Evolutionary conservation across 2,329 filamentous ascomycete species (phyloP).

Genomic region (Epichloe elymi): DNA sequence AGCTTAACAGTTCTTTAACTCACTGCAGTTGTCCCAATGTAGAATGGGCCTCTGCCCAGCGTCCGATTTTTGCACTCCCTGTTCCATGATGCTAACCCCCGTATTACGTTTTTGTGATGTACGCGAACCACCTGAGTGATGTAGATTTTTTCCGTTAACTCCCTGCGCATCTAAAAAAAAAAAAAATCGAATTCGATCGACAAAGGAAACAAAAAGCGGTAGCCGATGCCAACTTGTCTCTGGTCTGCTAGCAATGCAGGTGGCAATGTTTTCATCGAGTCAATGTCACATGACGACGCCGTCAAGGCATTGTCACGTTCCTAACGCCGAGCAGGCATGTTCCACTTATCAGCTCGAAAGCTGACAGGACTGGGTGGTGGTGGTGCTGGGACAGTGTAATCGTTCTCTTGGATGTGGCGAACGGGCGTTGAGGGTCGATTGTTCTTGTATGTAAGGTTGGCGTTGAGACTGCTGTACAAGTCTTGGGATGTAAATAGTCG

Average conservation of each 20-base stretch:
- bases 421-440: constrained; percentile 31
- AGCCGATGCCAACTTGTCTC: neutral
- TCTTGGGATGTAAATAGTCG: constrained; percentile 34
- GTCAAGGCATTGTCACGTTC: neutral
- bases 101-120: neutral
- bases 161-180: neutral
- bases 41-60: neutral
- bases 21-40: neutral
- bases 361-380: constrained; percentile 52
- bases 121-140: neutral
- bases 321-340: constrained; percentile 2
- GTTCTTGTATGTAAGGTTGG: constrained; percentile 32
- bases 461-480: constrained; percentile 39
- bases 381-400: constrained; percentile 52
- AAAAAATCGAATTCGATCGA: neutral
- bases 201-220: neutral
- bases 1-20: neutral
- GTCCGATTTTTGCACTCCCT: neutral
- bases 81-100: neutral
- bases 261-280: neutral
- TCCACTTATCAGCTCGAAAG: constrained; percentile 34
- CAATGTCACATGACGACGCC: neutral
- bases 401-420: constrained; percentile 40
- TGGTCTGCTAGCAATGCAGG: neutral
- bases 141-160: neutral